Base-by-base conservation (phyloP, 331 rosid genomes). In the Saraca asoca region DNA sequence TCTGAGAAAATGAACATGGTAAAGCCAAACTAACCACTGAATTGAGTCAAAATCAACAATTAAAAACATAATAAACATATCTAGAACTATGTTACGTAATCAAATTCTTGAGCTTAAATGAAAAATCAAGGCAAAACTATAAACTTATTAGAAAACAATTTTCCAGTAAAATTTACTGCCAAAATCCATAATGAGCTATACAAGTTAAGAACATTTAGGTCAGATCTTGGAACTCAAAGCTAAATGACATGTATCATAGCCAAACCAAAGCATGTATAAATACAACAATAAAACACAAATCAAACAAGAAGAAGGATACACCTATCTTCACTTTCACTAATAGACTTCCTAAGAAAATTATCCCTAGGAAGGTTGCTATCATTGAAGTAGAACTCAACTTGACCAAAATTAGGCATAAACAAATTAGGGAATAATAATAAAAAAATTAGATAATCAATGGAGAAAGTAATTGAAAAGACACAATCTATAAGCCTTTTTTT, bases 331-430 rank as follows among this genome's bases (percentile, higher is more conserved):
- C 86, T 78, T 75, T 87, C 97, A 37, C 51, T 45, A 7, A 91
- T 75, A 19, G 76, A 42, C 57, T 85, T 91, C 58, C 68, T 79
- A 52, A 91, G 87, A 64, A 91, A 91, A 46, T 12, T 57, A 45
- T 91, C 97, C 52, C 81, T 68, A 0, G 96, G 96, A 57, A 91
- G 97, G 78, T 91, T 91, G 82, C 97, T 91, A 38, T 91, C 96
- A 48, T 96, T 79, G 83, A 91, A 88, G 83, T 91, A 91, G 68
- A 88, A 91, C 82, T 91, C 97, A 16, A 91, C 96, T 96, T 91
- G 71, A 19, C 63, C 9, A 11, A 60, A 60, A 51, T 11, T 33
- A 34, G 10, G 14, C 12, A 55, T 5, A 29, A 20, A 14, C 49
- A 18, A 54, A 54, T 45, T 39, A 62, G 4, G 12, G 18, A 52